Base-by-base conservation (phyloP, 2,329 filamentous ascomycete species). In the Albophoma yamanashiensis region DNA sequence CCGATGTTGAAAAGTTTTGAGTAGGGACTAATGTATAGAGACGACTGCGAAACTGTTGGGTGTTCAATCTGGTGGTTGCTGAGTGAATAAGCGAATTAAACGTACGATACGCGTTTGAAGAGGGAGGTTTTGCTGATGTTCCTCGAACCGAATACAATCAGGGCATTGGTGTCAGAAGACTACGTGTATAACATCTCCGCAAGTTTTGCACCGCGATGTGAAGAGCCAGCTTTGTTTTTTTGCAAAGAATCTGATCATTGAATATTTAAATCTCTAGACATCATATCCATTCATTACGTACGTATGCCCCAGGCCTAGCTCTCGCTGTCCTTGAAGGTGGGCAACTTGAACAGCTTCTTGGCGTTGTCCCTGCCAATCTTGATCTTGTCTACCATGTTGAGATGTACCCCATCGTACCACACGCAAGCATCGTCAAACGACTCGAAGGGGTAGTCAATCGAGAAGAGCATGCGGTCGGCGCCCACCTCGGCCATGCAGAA, bases 361-460 rank as follows among this genome's bases (percentile, higher is more conserved):
- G 76, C 75, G 43, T 78, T 78, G 39, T 77, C 75, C 62, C 74
- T 68, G 22, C 73, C 76, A 65, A 78, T 77, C 64, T 77, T 77
- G 31, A 62, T 65, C 64, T 71, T 71, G 40, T 75, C 71, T 1
- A 60, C 62, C 31, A 69, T 66, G 47, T 74, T 74, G 15, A 76
- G 63, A 42, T 67, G 65, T 52, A 75, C 63, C 1, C 65, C 71
- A 22, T 78, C 76, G 36, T 72, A 78, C 76, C 76, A 78, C 1
- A 67, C 68, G 57, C 72, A 76, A 15, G 73, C 75, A 58, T 78
- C 73, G 11, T 71, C 67, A 36, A 78, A 77, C 0, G 65, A 74
- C 72, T 81, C 80, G 59, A 78, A 82, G 0, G 80, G 80, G 62
- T 82, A 82, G 64, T 82, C 80, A 3, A 82, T 76, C 1, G 74